Percentiles rank a stretch among this genome's conserved stretches.
These are phyloP conservation scores for Metarhizium humberi DNA, from an alignment of 2,329 filamentous ascomycete genomes.

Conservation along the genomic window DNA sequence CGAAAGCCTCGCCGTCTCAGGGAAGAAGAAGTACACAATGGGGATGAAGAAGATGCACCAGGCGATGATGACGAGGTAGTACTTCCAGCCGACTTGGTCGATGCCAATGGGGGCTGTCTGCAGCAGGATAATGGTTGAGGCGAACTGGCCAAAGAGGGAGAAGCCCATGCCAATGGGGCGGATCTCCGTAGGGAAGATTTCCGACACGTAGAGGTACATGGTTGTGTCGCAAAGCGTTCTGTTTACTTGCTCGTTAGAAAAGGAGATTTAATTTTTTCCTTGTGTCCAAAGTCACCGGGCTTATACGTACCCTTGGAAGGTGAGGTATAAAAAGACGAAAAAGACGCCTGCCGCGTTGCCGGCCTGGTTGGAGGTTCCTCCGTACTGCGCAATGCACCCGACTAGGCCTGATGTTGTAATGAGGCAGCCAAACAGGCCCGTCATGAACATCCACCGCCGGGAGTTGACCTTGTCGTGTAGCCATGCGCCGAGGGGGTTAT, in stretches of 20 bases:
- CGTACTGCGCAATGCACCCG: conserved; percentile 8
- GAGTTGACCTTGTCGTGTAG: conserved; percentile 37
- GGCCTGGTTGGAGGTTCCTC: conserved; percentile 25
- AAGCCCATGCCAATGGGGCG: no score
- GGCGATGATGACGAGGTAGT: conserved; percentile 36
- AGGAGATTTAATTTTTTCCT: no score
- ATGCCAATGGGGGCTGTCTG: conserved; percentile 30
- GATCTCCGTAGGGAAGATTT: no score
- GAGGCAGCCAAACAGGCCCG: conserved; percentile 5
- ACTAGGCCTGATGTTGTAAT: no score
- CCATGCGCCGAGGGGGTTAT: conserved; percentile 35
- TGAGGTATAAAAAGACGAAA: conserved; percentile 37
- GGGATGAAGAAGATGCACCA: conserved; percentile 26
- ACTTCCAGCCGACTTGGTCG: conserved; percentile 37
- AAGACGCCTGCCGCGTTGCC: conserved; percentile 28
- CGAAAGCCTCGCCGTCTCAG: conserved; percentile 22
- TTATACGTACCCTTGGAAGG: conserved; percentile 31
- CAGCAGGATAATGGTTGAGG: conserved; percentile 36
- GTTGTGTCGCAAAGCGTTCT: no score
- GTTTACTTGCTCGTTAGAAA: no score
- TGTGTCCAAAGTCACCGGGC: no score
- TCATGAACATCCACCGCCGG: conserved; percentile 34
- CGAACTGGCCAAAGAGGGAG: conserved; percentile 36
- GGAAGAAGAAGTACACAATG: conserved; percentile 22
- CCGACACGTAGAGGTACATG: conserved; percentile 5